Conservation (phyloP, 495 filamentous ascomycete species). For the Collariella sp. region DNA sequence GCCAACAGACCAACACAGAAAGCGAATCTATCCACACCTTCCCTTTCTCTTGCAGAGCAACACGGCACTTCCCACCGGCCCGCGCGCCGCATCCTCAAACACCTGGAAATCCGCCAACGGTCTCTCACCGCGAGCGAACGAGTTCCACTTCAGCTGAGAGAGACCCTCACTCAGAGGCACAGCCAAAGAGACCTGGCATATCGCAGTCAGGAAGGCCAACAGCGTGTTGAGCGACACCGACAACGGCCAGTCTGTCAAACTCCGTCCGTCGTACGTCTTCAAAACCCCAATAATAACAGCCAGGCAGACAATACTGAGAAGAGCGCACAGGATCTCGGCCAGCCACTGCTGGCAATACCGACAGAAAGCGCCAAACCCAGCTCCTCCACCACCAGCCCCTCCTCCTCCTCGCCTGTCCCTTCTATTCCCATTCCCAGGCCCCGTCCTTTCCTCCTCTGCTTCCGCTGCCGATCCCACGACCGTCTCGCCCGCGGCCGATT, state of each 20-base stretch:
- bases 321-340: slow-evolving; percentile 18
- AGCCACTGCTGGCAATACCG: slow-evolving; percentile 10
- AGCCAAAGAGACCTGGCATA: slow-evolving; percentile 34
- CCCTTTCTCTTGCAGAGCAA: slow-evolving; percentile 28
- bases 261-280: slow-evolving; percentile 31
- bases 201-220: slow-evolving; percentile 36
- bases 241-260: slow-evolving; percentile 38
- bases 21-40: slow-evolving; percentile 11
- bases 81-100: slow-evolving; percentile 39
- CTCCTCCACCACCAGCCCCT: background rate
- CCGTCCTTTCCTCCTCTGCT: background rate
- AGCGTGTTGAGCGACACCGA: slow-evolving; percentile 42
- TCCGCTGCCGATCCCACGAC: slow-evolving; percentile 14
- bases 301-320: slow-evolving; percentile 19
- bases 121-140: slow-evolving; percentile 33
- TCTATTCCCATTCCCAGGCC: background rate
- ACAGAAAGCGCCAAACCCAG: background rate
- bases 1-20: background rate
- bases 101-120: slow-evolving; percentile 34
- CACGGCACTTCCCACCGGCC: slow-evolving; percentile 28
- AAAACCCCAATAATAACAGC: slow-evolving; percentile 30
- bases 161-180: slow-evolving; percentile 34
- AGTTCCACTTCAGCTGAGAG: slow-evolving; percentile 44
- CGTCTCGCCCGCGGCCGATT: slow-evolving; percentile 2
- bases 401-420: background rate